Conservation (phyloP, 2,329 filamentous ascomycete species). For the Sporothrix variecibatus region DNA sequence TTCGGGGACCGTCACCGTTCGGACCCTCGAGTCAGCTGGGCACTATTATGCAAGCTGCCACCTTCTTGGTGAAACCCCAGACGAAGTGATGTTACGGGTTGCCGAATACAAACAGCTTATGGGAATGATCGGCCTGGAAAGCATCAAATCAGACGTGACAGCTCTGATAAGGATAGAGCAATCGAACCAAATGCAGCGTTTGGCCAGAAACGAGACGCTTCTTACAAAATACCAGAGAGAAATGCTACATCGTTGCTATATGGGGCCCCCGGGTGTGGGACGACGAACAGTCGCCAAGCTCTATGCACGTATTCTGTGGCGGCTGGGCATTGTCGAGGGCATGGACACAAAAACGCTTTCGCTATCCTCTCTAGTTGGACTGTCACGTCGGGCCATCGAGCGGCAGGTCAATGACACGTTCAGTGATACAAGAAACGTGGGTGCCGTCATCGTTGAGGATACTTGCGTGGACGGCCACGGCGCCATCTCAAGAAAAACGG, state of each 20-base stretch:
- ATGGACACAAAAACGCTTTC: not conserved
- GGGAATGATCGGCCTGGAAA: not conserved
- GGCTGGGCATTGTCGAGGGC: not conserved
- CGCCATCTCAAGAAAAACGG: not conserved
- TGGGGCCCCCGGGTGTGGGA: not conserved
- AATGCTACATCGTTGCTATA: not conserved
- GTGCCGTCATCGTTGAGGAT: slow-evolving; percentile 3
- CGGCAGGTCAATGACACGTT: not conserved
- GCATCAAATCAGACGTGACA: not conserved
- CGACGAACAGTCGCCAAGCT: slow-evolving; percentile 4
- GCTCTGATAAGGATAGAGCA: not conserved
- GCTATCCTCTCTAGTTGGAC: not conserved
- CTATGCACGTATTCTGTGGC: not conserved
- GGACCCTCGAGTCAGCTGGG: not conserved
- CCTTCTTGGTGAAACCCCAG: not conserved
- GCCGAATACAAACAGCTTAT: not conserved
- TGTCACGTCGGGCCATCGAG: not conserved
- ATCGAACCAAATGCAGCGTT: not conserved
- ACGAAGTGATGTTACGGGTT: not conserved
- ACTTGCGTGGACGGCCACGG: not conserved
- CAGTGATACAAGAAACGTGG: not conserved
- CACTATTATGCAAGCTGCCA: not conserved
- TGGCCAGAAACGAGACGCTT: not conserved
- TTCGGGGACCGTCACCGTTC: not conserved
- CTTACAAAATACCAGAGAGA: not conserved